Evolutionary conservation across 1,139 yeast genomes (phyloP).

Genomic region (Geotrichum reessii): DNA sequence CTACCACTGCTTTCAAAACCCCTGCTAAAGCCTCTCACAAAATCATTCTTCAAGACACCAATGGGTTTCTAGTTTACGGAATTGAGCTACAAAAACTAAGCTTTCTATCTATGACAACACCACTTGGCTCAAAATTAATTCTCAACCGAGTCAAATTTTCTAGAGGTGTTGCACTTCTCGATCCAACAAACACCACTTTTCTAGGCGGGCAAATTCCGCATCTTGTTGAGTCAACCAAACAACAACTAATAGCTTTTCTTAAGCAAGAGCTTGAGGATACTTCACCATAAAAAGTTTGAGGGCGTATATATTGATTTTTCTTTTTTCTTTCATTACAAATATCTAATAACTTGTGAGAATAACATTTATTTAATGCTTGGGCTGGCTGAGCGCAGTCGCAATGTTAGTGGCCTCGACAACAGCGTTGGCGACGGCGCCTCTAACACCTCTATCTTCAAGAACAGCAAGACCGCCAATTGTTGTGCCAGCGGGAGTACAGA

Average conservation of each 20-base stretch:
- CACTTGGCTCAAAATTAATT: constrained; percentile 22
- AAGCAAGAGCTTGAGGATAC: constrained; percentile 5
- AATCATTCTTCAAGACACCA: constrained; percentile 26
- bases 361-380: constrained; percentile 36
- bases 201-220: constrained; percentile 14
- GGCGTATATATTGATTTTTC: neutral
- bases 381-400: constrained; percentile 57
- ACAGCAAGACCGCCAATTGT: constrained; percentile 92
- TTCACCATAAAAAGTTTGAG: neutral
- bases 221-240: neutral
- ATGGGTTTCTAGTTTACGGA: constrained; percentile 27
- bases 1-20: constrained; percentile 9
- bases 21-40: constrained; percentile 19
- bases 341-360: neutral
- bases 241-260: constrained; percentile 6
- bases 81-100: constrained; percentile 24
- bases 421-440: constrained; percentile 82
- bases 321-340: neutral
- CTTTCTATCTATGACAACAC: constrained; percentile 19
- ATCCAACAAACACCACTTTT: constrained; percentile 7
- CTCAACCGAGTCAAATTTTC: constrained; percentile 10
- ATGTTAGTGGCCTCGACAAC: constrained; percentile 86
- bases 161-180: constrained; percentile 15
- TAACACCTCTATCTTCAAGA: constrained; percentile 86
- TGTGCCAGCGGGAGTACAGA: constrained; percentile 97